Percentiles rank a stretch among this genome's conserved stretches.
Evolutionary conservation across 208 protist species (phyloP).

Genomic region (Phytomonas sp.): DNA sequence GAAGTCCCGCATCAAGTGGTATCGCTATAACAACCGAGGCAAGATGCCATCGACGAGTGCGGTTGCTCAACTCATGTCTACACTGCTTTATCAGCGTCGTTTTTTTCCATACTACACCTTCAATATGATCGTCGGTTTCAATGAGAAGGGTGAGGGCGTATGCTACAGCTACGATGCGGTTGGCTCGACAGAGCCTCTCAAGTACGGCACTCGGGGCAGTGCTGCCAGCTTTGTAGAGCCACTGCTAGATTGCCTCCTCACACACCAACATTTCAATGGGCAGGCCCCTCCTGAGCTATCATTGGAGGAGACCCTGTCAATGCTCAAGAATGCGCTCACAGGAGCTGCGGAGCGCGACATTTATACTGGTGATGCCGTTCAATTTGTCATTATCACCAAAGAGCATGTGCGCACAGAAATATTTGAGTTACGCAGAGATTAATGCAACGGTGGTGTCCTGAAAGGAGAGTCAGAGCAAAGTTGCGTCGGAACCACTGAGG

Average conservation of each 20-base stretch:
- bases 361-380: slow-evolving; percentile 93
- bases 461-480: background rate
- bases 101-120: slow-evolving; percentile 99
- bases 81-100: slow-evolving; percentile 95
- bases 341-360: slow-evolving; percentile 97
- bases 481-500: background rate
- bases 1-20: slow-evolving; percentile 88
- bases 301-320: slow-evolving; percentile 74
- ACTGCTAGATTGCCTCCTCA: slow-evolving; percentile 96
- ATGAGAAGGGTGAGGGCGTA: slow-evolving; percentile 91
- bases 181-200: slow-evolving; percentile 93
- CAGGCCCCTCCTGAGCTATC: slow-evolving; percentile 57
- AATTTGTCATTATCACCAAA: slow-evolving; percentile 90
- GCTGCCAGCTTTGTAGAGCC: slow-evolving; percentile 94
- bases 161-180: slow-evolving; percentile 98
- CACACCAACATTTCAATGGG: slow-evolving; percentile 64
- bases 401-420: slow-evolving; percentile 58
- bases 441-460: background rate
- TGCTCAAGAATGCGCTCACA: slow-evolving; percentile 96
- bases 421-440: slow-evolving; percentile 75
- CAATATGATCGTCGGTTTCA: slow-evolving; percentile 96
- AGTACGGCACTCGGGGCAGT: slow-evolving; percentile 90
- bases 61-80: slow-evolving; percentile 96
- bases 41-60: slow-evolving; percentile 87
- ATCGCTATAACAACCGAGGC: slow-evolving; percentile 92